A percentile compares a stretch with the other conserved stretches of the same genome.
Evolutionary conservation across 352 stramenopile genomes (phyloP).

Genomic region (Phytophthora macrochlamydospora): DNA sequence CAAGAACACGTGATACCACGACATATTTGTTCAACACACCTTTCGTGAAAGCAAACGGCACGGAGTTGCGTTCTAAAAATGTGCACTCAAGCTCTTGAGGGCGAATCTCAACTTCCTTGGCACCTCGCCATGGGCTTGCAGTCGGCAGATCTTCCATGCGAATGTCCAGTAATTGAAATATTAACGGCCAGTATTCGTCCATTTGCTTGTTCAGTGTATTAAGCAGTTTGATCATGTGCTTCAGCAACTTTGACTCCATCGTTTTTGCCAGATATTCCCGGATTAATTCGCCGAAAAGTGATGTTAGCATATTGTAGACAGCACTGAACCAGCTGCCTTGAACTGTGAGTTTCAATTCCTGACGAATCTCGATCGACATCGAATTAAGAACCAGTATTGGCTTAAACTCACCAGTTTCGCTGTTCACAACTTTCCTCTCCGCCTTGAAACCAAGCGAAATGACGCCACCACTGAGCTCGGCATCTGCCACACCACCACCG

Average conservation of each 20-base stretch:
- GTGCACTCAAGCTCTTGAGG: slow-evolving; percentile 70
- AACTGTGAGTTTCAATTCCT: slow-evolving; percentile 82
- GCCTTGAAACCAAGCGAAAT: slow-evolving; percentile 87
- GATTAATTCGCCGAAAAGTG: slow-evolving; percentile 77
- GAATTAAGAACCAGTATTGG: slow-evolving; percentile 81
- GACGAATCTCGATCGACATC: slow-evolving; percentile 84
- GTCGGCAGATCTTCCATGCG: slow-evolving; percentile 75
- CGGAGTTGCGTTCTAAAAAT: slow-evolving; percentile 46
- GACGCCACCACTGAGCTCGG: slow-evolving; percentile 66
- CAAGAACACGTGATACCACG: slow-evolving; percentile 58
- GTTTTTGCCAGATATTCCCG: slow-evolving; percentile 86
- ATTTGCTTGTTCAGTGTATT: slow-evolving; percentile 83
- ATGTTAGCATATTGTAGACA: slow-evolving; percentile 84
- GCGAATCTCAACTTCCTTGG: slow-evolving; percentile 74
- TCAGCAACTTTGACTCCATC: slow-evolving; percentile 82
- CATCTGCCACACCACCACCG: slow-evolving; percentile 73
- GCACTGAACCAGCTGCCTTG: slow-evolving; percentile 88
- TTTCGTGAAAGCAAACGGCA: slow-evolving; percentile 77
- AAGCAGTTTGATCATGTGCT: slow-evolving; percentile 86
- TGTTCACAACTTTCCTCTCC: slow-evolving; percentile 66
- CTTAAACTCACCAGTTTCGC: slow-evolving; percentile 65
- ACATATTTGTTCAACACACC: slow-evolving; percentile 76
- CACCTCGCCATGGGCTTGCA: slow-evolving; percentile 79
- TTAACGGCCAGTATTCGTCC: slow-evolving; percentile 85
- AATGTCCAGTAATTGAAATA: slow-evolving; percentile 84